Base-by-base conservation (phyloP, 2,329 filamentous ascomycete species). In the Beauveria bassiana region DNA sequence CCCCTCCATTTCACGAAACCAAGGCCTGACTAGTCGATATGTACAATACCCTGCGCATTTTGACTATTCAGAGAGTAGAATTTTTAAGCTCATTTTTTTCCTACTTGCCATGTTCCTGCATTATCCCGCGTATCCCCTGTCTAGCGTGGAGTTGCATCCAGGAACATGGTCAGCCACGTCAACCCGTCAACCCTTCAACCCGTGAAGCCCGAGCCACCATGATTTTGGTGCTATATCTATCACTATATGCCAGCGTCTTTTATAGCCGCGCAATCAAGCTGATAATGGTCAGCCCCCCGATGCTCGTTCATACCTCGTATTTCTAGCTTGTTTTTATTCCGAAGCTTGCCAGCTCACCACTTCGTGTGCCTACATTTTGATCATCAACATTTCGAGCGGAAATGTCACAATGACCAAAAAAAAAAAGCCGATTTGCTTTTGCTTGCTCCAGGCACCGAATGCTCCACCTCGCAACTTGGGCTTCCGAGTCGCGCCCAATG, bases 1-100 rank as follows among this genome's bases (percentile, higher is more conserved):
- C 61, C 61, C 61, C 61, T 63, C 61, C 56, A 63, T 60, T 63
- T 63, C 49, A 40, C 49, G 49, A 53, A 53, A 60, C 34, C 40
- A 53, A 28, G 50, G 40, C 58, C 49, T 18, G 38, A 50, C 46
- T 20, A 34, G 22, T 26, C 26, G 46, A 16, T 12, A 53, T 53
- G 26, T 9, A 34, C 46, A 20, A 18, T 9, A 8, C 38, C 31
- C 28, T 42, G 47, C 16, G 16, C 18, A 24, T 16, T 31, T 34
- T 22, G 8, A 46, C 7, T 16, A 34, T 10, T 14, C 24, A 43
- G 16, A 42, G 20, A 14, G 22, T 22, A 24, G 12, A 43, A 45
- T 47, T 42, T 43, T 20, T 20, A 51, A 18, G 42, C n/a, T 26
- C 24, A 3, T 20, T 34, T 42, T 40, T 31, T 31, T 50, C 22